Evolutionary conservation across 257 asterid species (phyloP).

Genomic region (Solanum bulbocastanum): DNA sequence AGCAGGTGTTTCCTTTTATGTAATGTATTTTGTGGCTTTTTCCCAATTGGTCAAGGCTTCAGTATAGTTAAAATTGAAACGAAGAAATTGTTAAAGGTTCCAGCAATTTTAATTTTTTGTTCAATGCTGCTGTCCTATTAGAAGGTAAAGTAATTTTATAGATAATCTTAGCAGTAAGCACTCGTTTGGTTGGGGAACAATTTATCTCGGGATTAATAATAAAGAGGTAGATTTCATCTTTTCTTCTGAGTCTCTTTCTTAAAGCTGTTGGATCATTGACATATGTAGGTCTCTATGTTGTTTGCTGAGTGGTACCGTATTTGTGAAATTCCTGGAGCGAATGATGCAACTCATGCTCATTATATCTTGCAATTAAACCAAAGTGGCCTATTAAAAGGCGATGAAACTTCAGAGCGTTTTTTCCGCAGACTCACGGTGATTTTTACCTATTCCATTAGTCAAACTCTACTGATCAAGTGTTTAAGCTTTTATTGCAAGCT

Average conservation of each 20-base stretch:
- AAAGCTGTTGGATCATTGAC: not conserved
- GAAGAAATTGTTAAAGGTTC: not conserved
- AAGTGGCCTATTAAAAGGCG: conserved; percentile 84
- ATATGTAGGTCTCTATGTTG: conserved; percentile 50
- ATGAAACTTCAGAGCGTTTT: conserved; percentile 77
- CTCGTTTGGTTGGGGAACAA: not conserved
- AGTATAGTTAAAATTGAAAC: not conserved
- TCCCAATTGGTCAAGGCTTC: not conserved
- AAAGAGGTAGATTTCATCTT: not conserved
- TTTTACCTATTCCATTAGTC: not conserved
- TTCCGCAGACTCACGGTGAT: conserved; percentile 72
- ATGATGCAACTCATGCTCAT: conserved; percentile 63
- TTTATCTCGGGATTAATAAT: not conserved
- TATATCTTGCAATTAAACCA: conserved; percentile 60
- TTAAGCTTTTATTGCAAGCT: not conserved
- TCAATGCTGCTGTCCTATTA: not conserved
- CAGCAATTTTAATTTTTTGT: not conserved
- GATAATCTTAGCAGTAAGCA: not conserved
- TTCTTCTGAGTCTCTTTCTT: not conserved
- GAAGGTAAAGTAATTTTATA: not conserved
- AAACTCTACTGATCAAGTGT: not conserved
- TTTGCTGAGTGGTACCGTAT: conserved; percentile 84
- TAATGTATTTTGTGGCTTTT: not conserved
- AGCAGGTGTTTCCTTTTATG: conserved; percentile 43
- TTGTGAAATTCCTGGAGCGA: conserved; percentile 80